phyloP scores from a whole-genome alignment of 805 yeast species.

The Nakazawaea holstii region DNA sequence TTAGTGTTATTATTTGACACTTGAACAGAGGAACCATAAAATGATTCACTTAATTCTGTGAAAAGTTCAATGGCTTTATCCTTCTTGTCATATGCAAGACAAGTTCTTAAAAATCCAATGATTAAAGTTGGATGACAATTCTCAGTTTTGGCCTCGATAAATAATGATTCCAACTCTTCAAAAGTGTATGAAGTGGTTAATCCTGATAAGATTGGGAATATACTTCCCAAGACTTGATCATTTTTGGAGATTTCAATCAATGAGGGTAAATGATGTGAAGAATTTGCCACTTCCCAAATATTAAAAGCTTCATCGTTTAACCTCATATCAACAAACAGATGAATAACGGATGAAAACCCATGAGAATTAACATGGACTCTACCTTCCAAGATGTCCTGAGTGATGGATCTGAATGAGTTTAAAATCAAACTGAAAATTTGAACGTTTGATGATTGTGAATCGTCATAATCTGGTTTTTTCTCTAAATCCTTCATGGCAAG shows the following conservation, averaged over 20 bases:
- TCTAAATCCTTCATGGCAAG: constrained; percentile 47
- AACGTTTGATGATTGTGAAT: constrained; percentile 46
- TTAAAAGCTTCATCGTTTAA: constrained; percentile 59
- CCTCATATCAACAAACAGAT: constrained; percentile 55
- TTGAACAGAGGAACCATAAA: constrained; percentile 27
- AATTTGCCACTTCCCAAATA: constrained; percentile 65
- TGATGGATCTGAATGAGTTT: constrained; percentile 44
- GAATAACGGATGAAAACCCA: constrained; percentile 53
- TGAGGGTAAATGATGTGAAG: constrained; percentile 23
- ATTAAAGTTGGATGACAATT: constrained; percentile 42
- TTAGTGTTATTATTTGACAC: background rate
- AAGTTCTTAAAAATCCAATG: constrained; percentile 70
- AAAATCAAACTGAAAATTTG: constrained; percentile 44
- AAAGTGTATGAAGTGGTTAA: constrained; percentile 34
- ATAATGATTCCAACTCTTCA: constrained; percentile 55
- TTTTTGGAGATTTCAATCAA: constrained; percentile 44
- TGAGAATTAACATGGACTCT: constrained; percentile 40
- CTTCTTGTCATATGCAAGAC: constrained; percentile 59
- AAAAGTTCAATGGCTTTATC: constrained; percentile 61
- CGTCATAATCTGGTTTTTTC: constrained; percentile 55
- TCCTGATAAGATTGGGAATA: constrained; percentile 64
- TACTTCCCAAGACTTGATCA: constrained; percentile 62
- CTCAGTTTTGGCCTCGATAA: constrained; percentile 31
- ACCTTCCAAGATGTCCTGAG: constrained; percentile 42
- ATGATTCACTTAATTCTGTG: constrained; percentile 50